phyloP scores from a whole-genome alignment of 768 basidiomycete genomes.

The Macrolepiota dolichaula region DNA sequence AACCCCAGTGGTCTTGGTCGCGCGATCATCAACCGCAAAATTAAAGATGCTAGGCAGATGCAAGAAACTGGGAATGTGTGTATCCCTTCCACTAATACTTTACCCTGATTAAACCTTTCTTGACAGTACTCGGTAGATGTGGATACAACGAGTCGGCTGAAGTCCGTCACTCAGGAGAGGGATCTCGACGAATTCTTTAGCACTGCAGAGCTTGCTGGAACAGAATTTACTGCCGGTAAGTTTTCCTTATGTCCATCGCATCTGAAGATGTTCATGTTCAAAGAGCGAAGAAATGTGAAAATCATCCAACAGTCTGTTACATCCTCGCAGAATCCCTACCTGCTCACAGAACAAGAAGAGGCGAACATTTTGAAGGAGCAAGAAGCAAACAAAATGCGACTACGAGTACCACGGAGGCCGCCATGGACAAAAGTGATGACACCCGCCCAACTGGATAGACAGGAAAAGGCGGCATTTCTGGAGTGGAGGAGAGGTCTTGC shows the following conservation, averaged over 20 bases:
- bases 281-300: conserved; percentile 79
- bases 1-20: conserved; percentile 87
- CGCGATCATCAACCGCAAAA: conserved; percentile 91
- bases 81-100: conserved; percentile 3
- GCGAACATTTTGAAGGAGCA: conserved; percentile 71
- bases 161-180: conserved; percentile 93
- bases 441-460: conserved; percentile 73
- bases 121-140: conserved; percentile 74
- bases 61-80: conserved; percentile 69
- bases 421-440: conserved; percentile 85
- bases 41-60: conserved; percentile 64
- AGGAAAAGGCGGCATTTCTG: conserved; percentile 87
- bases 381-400: conserved; percentile 61
- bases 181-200: conserved; percentile 96
- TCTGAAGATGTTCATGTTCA: conserved; percentile 6
- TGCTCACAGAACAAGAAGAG: conserved; percentile 83
- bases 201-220: conserved; percentile 91
- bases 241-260: background rate
- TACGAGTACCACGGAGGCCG: conserved; percentile 88
- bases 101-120: conserved; percentile 11
- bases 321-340: conserved; percentile 74
- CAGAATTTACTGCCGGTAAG: conserved; percentile 93
- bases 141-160: conserved; percentile 63
- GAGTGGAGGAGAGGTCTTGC: conserved; percentile 93
- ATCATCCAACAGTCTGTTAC: conserved; percentile 61